Conservation (phyloP, 2,329 filamentous ascomycete species). For the Trichoderma atrobrunneum region DNA sequence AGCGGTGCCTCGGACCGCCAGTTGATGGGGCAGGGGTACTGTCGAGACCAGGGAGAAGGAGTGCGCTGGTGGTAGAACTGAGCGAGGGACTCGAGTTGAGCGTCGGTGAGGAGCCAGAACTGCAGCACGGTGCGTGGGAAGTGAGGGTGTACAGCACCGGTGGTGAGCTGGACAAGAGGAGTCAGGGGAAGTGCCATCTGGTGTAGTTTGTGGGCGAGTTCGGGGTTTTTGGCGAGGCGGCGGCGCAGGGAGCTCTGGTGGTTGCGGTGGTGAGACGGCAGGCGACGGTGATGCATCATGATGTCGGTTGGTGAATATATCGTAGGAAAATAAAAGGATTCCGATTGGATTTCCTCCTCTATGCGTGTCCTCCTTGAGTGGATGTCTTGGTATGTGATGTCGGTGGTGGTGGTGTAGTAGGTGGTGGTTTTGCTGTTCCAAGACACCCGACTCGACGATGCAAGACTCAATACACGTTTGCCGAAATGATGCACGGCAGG, state of each 20-base stretch:
- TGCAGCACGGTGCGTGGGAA: constrained; percentile 67
- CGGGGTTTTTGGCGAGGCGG: constrained; percentile 45
- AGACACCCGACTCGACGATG: not conserved
- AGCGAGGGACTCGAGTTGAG: constrained; percentile 66
- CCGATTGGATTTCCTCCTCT: not conserved
- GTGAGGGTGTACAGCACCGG: constrained; percentile 59
- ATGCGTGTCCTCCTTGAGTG: not conserved
- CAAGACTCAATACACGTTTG: not conserved
- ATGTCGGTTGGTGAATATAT: not conserved
- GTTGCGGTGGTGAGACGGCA: constrained; percentile 33
- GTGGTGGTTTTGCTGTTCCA: not conserved
- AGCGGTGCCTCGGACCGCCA: constrained; percentile 55
- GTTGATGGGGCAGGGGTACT: constrained; percentile 67
- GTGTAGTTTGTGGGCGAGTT: constrained; percentile 58
- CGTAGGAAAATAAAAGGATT: not conserved
- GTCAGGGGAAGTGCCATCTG: constrained; percentile 65
- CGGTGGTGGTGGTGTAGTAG: not conserved
- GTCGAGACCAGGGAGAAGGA: constrained; percentile 50
- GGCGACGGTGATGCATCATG: constrained; percentile 36
- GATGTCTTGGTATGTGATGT: not conserved
- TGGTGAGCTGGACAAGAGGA: constrained; percentile 63
- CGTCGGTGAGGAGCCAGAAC: constrained; percentile 72
- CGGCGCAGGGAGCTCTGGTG: constrained; percentile 28
- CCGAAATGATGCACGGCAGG: not conserved
- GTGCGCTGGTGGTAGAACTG: constrained; percentile 70